A percentile compares a stretch with the other conserved stretches of the same genome.
Evolutionary conservation across 306 rosid genomes (phyloP).

Genomic region (Lathyrus tuberosus): DNA sequence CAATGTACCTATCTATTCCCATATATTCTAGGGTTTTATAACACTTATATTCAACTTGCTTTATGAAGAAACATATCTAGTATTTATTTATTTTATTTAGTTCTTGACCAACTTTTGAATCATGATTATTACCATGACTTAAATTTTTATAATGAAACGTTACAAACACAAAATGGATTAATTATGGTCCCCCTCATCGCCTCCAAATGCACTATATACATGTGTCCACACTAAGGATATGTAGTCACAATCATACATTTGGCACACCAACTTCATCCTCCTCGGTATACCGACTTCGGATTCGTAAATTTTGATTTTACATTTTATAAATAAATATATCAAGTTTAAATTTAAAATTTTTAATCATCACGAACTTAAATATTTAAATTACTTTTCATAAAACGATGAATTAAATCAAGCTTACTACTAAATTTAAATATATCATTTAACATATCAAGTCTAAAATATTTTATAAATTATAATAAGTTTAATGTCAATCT

Average conservation of each 20-base stretch:
- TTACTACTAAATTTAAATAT: too few relatives aligned
- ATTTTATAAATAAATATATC: neutral
- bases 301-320: neutral
- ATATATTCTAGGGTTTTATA: slow-evolving; percentile 15
- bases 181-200: slow-evolving; percentile 37
- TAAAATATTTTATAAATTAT: too few relatives aligned
- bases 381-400: too few relatives aligned
- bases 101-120: slow-evolving; percentile 38
- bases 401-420: too few relatives aligned
- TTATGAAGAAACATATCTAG: slow-evolving; percentile 35
- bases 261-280: slow-evolving; percentile 28
- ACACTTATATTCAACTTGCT: slow-evolving; percentile 25
- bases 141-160: slow-evolving; percentile 32
- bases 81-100: slow-evolving; percentile 4
- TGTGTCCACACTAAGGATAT: slow-evolving; percentile 28
- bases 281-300: neutral
- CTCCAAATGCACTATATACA: slow-evolving; percentile 17
- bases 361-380: too few relatives aligned
- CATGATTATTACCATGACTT: slow-evolving; percentile 33
- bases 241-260: slow-evolving; percentile 39
- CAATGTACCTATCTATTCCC: slow-evolving; percentile 9
- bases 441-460: too few relatives aligned
- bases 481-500: too few relatives aligned
- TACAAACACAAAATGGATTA: slow-evolving; percentile 41
- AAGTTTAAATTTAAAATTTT: neutral